Percentiles rank a stretch among this genome's conserved stretches.
These are phyloP conservation scores for Amanita inopinata DNA, from an alignment of 768 basidiomycete genomes.

Conservation along the genomic window DNA sequence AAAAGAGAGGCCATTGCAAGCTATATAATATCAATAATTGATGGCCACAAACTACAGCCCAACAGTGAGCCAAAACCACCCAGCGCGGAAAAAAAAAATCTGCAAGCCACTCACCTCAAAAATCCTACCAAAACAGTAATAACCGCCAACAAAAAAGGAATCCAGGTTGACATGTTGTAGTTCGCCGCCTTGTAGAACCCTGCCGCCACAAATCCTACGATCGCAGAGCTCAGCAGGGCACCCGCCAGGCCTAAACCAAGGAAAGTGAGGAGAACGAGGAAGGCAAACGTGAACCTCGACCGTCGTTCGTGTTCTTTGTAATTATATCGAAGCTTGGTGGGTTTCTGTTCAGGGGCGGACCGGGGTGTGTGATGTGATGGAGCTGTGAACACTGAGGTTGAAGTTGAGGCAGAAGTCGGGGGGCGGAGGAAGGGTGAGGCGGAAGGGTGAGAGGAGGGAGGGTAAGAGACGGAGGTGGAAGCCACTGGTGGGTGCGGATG, in stretches of 20 bases:
- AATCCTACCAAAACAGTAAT: conserved; percentile 33
- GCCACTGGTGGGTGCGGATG: conserved; percentile 1
- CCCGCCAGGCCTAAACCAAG: conserved; percentile 32
- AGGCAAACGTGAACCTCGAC: conserved; percentile 36
- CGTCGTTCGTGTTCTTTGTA: conserved; percentile 25
- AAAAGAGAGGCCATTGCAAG: neutral
- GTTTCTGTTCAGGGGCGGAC: neutral
- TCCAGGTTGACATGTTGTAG: conserved; percentile 47
- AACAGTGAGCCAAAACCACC: neutral
- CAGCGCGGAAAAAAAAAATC: neutral
- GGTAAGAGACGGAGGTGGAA: neutral
- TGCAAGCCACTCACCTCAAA: conserved; percentile 23
- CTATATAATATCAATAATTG: conserved; percentile 34
- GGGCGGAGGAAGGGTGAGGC: neutral
- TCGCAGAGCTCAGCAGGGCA: conserved; percentile 35
- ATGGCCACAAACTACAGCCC: conserved; percentile 29
- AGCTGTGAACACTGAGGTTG: neutral
- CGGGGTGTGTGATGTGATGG: neutral
- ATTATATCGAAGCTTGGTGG: neutral
- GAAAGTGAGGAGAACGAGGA: conserved; percentile 36
- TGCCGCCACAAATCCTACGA: conserved; percentile 34
- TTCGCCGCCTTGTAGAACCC: conserved; percentile 34
- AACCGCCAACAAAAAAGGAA: conserved; percentile 34
- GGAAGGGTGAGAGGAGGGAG: neutral
- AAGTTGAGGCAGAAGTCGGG: neutral